Evolutionary conservation across 2,329 filamentous ascomycete genomes (phyloP).

Genomic region (Ophiostoma ulmi): DNA sequence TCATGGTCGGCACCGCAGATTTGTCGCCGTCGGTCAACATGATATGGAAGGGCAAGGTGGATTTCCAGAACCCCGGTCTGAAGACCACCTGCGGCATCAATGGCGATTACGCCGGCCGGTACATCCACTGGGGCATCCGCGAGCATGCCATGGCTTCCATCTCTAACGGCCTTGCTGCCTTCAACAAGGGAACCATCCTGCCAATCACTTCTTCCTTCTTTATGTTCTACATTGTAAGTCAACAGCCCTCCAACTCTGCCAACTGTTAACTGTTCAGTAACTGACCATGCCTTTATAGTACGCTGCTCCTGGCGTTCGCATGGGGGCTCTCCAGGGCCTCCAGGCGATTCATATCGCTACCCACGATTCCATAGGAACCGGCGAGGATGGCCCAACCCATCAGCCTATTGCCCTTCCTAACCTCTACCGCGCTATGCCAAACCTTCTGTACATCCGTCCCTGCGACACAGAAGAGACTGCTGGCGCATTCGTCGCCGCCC

Average conservation of each 20-base stretch:
- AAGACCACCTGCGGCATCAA: conserved; percentile 23
- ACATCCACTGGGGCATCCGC: conserved; percentile 56
- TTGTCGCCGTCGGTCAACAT: conserved; percentile 46
- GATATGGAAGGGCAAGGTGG: conserved; percentile 46
- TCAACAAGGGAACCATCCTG: conserved; percentile 45
- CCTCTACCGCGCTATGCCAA: conserved; percentile 59
- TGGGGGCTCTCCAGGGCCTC: conserved; percentile 53
- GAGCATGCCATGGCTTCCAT: conserved; percentile 58
- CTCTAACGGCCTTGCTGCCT: conserved; percentile 56
- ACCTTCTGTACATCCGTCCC: conserved; percentile 56
- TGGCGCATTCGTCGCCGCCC: conserved; percentile 39
- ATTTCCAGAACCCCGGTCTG: conserved; percentile 44
- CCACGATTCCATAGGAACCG: conserved; percentile 56
- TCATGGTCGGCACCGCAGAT: conserved; percentile 47
- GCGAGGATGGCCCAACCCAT: conserved; percentile 58
- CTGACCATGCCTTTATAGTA: not conserved
- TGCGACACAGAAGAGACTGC: conserved; percentile 54
- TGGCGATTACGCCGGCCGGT: conserved; percentile 39
- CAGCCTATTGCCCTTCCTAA: conserved; percentile 51
- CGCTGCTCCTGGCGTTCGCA: conserved; percentile 31
- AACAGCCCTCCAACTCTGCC: too few relatives aligned
- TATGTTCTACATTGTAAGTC: conserved; percentile 45
- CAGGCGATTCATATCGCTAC: conserved; percentile 57
- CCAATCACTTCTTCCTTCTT: conserved; percentile 53
- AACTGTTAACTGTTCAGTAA: too few relatives aligned